Evolutionary conservation across 306 rosid species (phyloP).

Genomic region (Cucurbita maxima): DNA sequence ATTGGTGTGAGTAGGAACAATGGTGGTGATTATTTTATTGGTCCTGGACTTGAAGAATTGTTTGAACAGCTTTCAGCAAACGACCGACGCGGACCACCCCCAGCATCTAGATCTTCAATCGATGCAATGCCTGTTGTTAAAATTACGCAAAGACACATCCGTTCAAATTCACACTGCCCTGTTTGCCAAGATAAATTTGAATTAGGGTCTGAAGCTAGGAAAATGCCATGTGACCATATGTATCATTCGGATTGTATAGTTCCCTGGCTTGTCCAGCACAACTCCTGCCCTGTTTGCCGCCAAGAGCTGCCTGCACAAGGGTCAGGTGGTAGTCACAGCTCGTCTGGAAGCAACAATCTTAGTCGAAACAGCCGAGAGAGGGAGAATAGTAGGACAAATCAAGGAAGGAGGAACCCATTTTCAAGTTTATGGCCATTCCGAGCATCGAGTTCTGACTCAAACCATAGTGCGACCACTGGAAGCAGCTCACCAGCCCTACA

Average conservation of each 20-base stretch:
- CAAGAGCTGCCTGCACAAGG: conserved; percentile 14
- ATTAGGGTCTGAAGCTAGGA: conserved; percentile 1
- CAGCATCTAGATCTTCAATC: conserved; percentile 3
- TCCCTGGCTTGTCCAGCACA: conserved; percentile 10
- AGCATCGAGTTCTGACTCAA: conserved; percentile 2
- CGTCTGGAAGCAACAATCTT: neutral
- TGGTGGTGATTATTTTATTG: conserved; percentile 9
- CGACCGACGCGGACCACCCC: conserved; percentile 1
- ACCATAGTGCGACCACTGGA: neutral
- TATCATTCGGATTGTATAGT: conserved; percentile 11
- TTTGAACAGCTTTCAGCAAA: conserved; percentile 9
- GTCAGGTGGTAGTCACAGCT: neutral
- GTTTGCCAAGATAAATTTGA: conserved; percentile 11
- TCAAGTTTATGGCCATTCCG: conserved; percentile 12
- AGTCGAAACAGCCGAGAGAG: neutral
- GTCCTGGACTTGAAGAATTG: conserved; percentile 10
- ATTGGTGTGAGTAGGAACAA: conserved; percentile 7
- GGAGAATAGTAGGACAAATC: neutral
- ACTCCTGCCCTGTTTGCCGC: conserved; percentile 13
- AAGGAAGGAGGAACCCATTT: conserved; percentile 11
- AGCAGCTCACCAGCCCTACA: conserved; percentile 1
- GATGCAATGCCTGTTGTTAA: conserved; percentile 8
- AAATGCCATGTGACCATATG: conserved; percentile 10
- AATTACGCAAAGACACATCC: neutral
- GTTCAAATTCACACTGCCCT: conserved; percentile 5